These are phyloP conservation scores for Casuarina glauca DNA, from an alignment of 306 rosid genomes.

Conservation along the genomic window DNA sequence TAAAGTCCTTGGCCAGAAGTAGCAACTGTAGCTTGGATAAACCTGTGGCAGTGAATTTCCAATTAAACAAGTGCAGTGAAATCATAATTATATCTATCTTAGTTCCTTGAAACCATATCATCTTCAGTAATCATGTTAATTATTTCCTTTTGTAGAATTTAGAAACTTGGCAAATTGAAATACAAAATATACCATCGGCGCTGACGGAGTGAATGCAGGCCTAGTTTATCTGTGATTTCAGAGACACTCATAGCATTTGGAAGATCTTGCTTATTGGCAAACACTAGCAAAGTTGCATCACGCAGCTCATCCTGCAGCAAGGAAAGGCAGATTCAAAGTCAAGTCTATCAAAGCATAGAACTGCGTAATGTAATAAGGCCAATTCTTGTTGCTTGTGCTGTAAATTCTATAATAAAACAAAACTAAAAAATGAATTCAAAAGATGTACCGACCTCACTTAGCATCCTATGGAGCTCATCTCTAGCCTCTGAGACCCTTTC, in stretches of 20 bases:
- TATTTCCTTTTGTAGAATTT: neutral
- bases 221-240: slow-evolving; percentile 82
- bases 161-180: slow-evolving; percentile 2
- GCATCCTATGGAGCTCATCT: slow-evolving; percentile 83
- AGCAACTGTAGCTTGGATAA: slow-evolving; percentile 57
- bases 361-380: neutral
- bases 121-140: neutral
- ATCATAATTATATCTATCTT: neutral
- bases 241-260: slow-evolving; percentile 69
- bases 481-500: slow-evolving; percentile 79
- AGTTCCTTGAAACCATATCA: neutral
- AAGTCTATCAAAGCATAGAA: neutral
- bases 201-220: slow-evolving; percentile 76
- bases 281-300: slow-evolving; percentile 52
- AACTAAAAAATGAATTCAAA: neutral
- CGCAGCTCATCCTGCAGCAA: slow-evolving; percentile 66
- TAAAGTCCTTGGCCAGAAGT: slow-evolving; percentile 62
- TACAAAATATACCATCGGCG: slow-evolving; percentile 65
- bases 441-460: slow-evolving; percentile 56
- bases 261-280: slow-evolving; percentile 65
- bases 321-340: neutral
- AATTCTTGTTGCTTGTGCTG: neutral
- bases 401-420: neutral
- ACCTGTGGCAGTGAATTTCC: slow-evolving; percentile 37
- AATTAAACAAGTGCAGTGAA: neutral